These are phyloP conservation scores for Strobilomyces dryophilus DNA, from an alignment of 768 basidiomycete genomes.

Conservation along the genomic window DNA sequence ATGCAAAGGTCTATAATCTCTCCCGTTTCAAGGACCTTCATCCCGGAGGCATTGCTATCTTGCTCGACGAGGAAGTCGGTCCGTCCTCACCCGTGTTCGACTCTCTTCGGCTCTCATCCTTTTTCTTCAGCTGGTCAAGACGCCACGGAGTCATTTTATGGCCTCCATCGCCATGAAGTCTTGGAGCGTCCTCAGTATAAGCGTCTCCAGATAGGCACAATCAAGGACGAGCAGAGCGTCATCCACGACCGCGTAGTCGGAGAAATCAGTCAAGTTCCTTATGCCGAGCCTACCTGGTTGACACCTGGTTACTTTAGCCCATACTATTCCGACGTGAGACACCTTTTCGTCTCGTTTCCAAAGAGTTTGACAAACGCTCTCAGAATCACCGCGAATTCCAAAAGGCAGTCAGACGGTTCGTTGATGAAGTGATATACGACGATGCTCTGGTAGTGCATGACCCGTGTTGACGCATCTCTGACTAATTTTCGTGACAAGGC, in stretches of 20 bases:
- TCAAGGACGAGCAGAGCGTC: conserved; percentile 57
- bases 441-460: conserved; percentile 30
- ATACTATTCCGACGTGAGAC: conserved; percentile 61
- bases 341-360: neutral
- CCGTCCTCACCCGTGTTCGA: conserved; percentile 19
- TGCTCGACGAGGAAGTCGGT: conserved; percentile 79
- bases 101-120: neutral
- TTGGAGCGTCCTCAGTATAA: conserved; percentile 70
- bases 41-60: conserved; percentile 75
- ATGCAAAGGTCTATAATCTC: conserved; percentile 80
- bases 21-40: conserved; percentile 77
- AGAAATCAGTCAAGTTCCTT: conserved; percentile 70
- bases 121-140: conserved; percentile 67
- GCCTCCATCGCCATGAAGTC: conserved; percentile 84
- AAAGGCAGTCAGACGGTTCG: conserved; percentile 50
- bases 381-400: conserved; percentile 49
- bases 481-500: conserved; percentile 31
- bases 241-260: conserved; percentile 51
- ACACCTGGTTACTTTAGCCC: conserved; percentile 61
- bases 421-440: conserved; percentile 60
- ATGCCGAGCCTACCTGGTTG: conserved; percentile 87
- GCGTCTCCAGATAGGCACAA: conserved; percentile 69
- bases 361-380: conserved; percentile 5
- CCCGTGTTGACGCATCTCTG: conserved; percentile 11
- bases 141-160: conserved; percentile 83